phyloP scores from a whole-genome alignment of 805 yeast genomes.

The Cephaloascus albidus region DNA sequence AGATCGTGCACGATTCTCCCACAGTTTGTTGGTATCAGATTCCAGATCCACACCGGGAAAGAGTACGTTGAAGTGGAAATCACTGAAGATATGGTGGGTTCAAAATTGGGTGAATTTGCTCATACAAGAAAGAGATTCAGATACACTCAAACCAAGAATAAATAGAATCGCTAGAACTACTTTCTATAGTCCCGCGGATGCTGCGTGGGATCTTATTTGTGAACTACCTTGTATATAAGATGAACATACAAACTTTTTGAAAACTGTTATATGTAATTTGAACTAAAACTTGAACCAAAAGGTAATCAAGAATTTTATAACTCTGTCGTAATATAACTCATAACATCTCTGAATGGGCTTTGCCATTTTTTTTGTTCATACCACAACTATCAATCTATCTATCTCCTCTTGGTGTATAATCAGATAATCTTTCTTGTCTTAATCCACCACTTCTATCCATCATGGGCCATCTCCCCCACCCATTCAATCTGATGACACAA shows the following conservation, averaged over 20 bases:
- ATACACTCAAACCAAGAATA: conserved; percentile 71
- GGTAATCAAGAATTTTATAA: too few species aligned
- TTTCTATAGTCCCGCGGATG: too few species aligned
- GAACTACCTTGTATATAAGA: too few species aligned
- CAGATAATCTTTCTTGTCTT: conserved; percentile 62
- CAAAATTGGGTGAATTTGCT: conserved; percentile 90
- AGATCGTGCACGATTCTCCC: conserved; percentile 92
- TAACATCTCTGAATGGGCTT: too few species aligned
- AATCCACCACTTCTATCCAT: conserved; percentile 74
- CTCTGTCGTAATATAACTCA: too few species aligned
- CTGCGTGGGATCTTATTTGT: too few species aligned
- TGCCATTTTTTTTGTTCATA: too few species aligned
- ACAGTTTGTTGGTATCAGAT: conserved; percentile 88
- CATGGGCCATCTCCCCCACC: conserved; percentile 94
- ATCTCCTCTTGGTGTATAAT: conserved; percentile 12
- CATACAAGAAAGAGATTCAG: conserved; percentile 85
- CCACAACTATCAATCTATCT: not conserved
- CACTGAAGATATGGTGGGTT: conserved; percentile 94
- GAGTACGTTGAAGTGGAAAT: conserved; percentile 84
- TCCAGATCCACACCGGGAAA: conserved; percentile 94
- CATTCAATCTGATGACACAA: conserved; percentile 63
- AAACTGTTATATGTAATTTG: too few species aligned
- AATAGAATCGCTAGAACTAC: too few species aligned
- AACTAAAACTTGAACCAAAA: too few species aligned
- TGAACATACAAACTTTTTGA: too few species aligned